phyloP scores from a whole-genome alignment of 148 eudicot species.

The Cornus kousa region DNA sequence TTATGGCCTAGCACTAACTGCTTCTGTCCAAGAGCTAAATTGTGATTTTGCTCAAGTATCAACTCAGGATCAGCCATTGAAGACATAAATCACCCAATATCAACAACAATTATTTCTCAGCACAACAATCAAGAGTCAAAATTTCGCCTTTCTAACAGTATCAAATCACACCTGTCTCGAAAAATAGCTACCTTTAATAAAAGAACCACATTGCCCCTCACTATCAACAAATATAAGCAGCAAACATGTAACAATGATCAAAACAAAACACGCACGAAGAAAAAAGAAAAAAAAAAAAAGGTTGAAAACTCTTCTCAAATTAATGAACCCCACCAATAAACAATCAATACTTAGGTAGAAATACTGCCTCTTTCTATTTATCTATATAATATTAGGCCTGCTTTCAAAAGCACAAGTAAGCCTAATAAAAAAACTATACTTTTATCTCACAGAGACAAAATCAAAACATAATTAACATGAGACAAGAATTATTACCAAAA shows the following conservation, averaged over 20 bases:
- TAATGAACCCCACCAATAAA: not conserved
- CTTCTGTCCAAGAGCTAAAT: conserved; percentile 21
- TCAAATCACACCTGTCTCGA: not conserved
- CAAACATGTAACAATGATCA: not conserved
- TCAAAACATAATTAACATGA: not conserved
- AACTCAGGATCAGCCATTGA: conserved; percentile 45
- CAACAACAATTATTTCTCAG: not conserved
- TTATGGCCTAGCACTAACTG: conserved; percentile 16
- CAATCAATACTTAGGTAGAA: not conserved
- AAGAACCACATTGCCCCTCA: not conserved
- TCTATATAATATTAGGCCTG: not conserved
- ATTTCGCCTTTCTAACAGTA: not conserved
- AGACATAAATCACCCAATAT: not conserved
- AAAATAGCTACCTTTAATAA: not conserved
- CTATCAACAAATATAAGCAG: not conserved
- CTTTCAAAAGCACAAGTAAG: not conserved
- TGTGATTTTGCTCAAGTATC: conserved; percentile 39
- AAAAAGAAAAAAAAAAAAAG: not conserved
- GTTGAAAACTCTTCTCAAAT: not conserved
- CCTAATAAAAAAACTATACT: not conserved
- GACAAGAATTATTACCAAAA: not conserved
- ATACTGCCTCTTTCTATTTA: not conserved
- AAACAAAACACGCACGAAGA: not conserved
- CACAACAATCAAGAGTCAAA: not conserved
- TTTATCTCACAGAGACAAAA: not conserved